Base-by-base conservation (phyloP, 2,329 filamentous ascomycete species). In the Aspergillus pseudoviridinutans region DNA sequence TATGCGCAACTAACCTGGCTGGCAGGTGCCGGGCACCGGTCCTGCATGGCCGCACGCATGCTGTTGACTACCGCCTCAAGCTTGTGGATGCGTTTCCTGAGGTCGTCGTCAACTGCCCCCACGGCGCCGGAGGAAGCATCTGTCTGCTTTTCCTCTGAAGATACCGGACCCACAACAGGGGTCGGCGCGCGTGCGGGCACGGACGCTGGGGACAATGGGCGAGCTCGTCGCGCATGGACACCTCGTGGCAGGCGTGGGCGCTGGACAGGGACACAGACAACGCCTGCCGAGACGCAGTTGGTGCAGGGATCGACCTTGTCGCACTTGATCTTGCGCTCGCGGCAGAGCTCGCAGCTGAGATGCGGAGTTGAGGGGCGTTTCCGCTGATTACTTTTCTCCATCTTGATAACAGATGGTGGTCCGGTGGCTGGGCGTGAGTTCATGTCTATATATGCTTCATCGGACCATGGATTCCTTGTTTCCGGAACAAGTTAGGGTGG, bases 291-390 rank as follows among this genome's bases (percentile, higher is more conserved):
- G 22, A 50, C 49, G 38, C 62, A 66, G 25, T 61, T 63, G n/a
- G 57, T 63, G 50, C 61, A 66, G 4, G 62, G 64, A 35, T 57
- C 56, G 29, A 61, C 53, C 47, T 60, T 63, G 51, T 65, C 64
- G 50, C 61, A 64, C 50, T 62, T 64, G 42, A 62, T 44, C 46
- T 66, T 66, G 49, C 64, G 61, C n/a, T 60, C 52, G 38, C 56
- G 60, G 28, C 63, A 64, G 12, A 58, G 53, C 38, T 61, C 60
- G 47, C 60, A 64, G 49, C 60, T 65, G 32, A 64, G 61, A 8
- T 38, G 27, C 10, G 10, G 49, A 10, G 41, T n/a, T 3, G 4
- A 3, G 14, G 20, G 6, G 41, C 41, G 17, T n/a, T 42, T 42
- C 17, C 20, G 42, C 42, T 12, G 42, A 46, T 32, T 32, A 14